Evolutionary conservation across 164 flowering plant genomes (phyloP), one percentile per base, ranked within the genome.

Genomic region (Vitis rupestris): DNA sequence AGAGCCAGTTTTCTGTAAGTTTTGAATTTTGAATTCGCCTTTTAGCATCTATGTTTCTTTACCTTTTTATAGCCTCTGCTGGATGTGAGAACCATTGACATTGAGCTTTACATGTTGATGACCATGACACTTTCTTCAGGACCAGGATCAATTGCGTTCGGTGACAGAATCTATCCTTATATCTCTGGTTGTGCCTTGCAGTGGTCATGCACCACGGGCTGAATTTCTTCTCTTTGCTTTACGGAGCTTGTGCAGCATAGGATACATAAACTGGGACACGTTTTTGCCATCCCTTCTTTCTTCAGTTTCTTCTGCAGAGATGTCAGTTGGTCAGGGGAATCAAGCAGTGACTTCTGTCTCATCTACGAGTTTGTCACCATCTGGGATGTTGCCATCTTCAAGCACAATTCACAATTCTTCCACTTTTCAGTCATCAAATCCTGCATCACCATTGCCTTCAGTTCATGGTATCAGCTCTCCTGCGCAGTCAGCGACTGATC

Each of bases 381-480:
- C 93, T 56, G 87, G 84, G 27, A 64, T 78, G 59, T 61, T 83
- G 58, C 81, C 86, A 57, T 80, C 94, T 16, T 76, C 93, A 59
- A 81, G 51, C 65, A 44, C 78, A 31, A 64, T 81, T 61, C 75
- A 89, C 9, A 82, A 71, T 75, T 65, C 89, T 16, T 72, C 90
- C 37, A 86, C 69, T 75, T 86, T 85, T 77, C 97, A 92, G 68
- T 66, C 88, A 49, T 80, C 87, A 23, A 91, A 84, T 85, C 94
- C 97, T 65, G 76, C 97, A n/a, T 93, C 97, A 53, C 91, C 97
- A 5, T 75, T 95, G 75, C 74, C 89, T 75, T 84, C 96, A 10
- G 73, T 83, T 71, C 93, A 89, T 74, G 92, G 84, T 69, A 88
- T 93, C 78, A 97, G 97, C 30, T 95, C 98, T 52, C 99, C 99